Conservation (phyloP, 2,329 filamentous ascomycete genomes). For the Aureobasidium musti region DNA sequence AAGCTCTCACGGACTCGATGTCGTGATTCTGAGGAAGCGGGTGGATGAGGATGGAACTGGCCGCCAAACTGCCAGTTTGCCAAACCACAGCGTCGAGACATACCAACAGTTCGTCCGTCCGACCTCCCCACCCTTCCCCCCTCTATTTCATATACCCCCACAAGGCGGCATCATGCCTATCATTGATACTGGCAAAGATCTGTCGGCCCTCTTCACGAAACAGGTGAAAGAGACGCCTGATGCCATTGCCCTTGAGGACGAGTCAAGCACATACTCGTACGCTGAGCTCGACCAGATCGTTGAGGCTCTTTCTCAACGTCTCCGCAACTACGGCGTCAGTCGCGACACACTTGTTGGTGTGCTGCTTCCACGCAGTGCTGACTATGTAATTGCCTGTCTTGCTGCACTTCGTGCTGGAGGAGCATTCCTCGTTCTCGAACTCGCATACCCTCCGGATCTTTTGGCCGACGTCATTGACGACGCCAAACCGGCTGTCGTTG, state of each 20-base stretch:
- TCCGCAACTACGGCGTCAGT: constrained; percentile 68
- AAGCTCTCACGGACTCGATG: constrained; percentile 11
- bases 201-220: constrained; percentile 68
- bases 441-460: constrained; percentile 73
- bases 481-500: constrained; percentile 68
- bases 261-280: constrained; percentile 67
- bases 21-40: constrained; percentile 22
- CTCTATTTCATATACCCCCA: constrained; percentile 1
- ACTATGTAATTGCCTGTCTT: constrained; percentile 77
- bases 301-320: constrained; percentile 62
- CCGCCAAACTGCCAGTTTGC: constrained; percentile 26
- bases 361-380: constrained; percentile 70
- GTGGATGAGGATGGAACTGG: constrained; percentile 20
- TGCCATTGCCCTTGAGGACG: constrained; percentile 72
- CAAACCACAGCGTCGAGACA: constrained; percentile 24
- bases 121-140: constrained; percentile 7
- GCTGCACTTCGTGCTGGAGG: constrained; percentile 77
- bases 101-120: constrained; percentile 27
- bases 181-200: constrained; percentile 70
- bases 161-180: constrained; percentile 56
- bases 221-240: constrained; percentile 70
- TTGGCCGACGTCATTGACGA: constrained; percentile 76
- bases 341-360: constrained; percentile 75
- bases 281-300: constrained; percentile 69
- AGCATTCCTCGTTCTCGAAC: constrained; percentile 76